These are phyloP conservation scores for Detonula confervacea DNA, from an alignment of 352 stramenopile genomes.

Conservation along the genomic window DNA sequence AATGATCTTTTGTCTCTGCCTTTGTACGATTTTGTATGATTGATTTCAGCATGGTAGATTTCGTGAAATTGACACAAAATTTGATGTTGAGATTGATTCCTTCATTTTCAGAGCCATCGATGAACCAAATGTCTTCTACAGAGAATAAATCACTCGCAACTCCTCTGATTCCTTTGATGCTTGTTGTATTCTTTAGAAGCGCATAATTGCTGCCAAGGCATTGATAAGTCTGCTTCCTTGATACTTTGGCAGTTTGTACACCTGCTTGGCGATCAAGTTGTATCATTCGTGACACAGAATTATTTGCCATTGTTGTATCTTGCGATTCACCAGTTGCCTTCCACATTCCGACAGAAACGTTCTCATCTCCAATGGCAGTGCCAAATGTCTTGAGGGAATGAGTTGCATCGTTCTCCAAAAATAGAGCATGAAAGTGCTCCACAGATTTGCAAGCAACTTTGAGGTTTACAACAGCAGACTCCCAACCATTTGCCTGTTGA, in stretches of 20 bases:
- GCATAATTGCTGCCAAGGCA: constrained; percentile 32
- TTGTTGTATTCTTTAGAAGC: constrained; percentile 46
- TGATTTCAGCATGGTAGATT: constrained; percentile 48
- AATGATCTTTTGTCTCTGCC: constrained; percentile 65
- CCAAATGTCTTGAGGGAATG: constrained; percentile 59
- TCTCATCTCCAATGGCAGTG: constrained; percentile 35
- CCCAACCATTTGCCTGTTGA: constrained; percentile 19
- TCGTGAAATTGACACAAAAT: constrained; percentile 51
- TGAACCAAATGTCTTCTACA: constrained; percentile 62
- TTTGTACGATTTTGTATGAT: constrained; percentile 53
- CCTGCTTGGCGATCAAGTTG: constrained; percentile 35
- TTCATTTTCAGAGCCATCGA: constrained; percentile 44
- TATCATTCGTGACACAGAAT: constrained; percentile 31
- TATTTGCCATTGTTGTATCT: constrained; percentile 19
- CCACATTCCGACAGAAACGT: constrained; percentile 35
- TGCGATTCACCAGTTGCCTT: constrained; percentile 14
- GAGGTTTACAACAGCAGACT: constrained; percentile 30
- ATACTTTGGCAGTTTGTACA: constrained; percentile 31
- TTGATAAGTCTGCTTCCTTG: constrained; percentile 49
- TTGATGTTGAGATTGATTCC: constrained; percentile 38
- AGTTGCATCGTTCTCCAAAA: constrained; percentile 60
- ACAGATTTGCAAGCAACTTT: constrained; percentile 47
- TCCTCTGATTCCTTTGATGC: constrained; percentile 26
- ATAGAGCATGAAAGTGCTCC: constrained; percentile 58
- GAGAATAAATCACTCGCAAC: constrained; percentile 54